phyloP scores from a whole-genome alignment of 768 basidiomycete genomes.

The Termitomyces sp. region DNA sequence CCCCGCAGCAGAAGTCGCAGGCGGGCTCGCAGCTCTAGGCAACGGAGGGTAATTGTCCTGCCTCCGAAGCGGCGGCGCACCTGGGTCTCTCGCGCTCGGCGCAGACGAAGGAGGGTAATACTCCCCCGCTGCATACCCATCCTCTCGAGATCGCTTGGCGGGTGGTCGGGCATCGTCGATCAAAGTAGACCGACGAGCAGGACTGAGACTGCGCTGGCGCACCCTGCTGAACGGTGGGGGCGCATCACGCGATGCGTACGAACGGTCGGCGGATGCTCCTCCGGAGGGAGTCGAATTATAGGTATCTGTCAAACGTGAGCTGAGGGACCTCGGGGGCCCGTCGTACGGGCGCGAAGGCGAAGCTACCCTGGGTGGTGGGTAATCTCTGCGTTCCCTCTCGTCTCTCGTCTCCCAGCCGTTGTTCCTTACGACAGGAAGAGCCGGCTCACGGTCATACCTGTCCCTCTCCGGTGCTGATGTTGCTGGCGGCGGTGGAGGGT shows the following conservation, averaged over 20 bases:
- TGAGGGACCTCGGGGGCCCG: conserved; percentile 8
- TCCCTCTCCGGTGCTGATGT: conserved; percentile 25
- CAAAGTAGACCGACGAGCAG: conserved; percentile 24
- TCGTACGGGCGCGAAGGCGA: conserved; percentile 17
- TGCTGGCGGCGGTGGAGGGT: conserved; percentile 15
- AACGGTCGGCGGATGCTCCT: conserved; percentile 9
- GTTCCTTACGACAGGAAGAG: conserved; percentile 10
- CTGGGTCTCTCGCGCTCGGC: conserved; percentile 8
- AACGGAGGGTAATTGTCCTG: conserved; percentile 28
- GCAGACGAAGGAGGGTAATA: conserved; percentile 27
- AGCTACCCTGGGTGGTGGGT: conserved; percentile 14
- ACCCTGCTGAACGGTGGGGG: conserved; percentile 31
- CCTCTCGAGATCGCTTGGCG: conserved; percentile 42
- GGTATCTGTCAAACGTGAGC: conserved; percentile 18
- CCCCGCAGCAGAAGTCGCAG: conserved; percentile 19
- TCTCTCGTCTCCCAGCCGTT: conserved; percentile 38
- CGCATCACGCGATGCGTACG: conserved; percentile 11
- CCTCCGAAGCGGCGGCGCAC: conserved; percentile 16
- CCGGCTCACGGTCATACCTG: conserved; percentile 33
- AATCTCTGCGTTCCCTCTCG: conserved; percentile 33
- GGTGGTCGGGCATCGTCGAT: conserved; percentile 41
- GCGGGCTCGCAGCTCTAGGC: conserved; percentile 23
- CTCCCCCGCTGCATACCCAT: conserved; percentile 24
- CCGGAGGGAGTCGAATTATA: conserved; percentile 6
- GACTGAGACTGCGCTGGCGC: conserved; percentile 44